Conservation (phyloP, 2,329 filamentous ascomycete species). For the Xylaria arbuscula region DNA sequence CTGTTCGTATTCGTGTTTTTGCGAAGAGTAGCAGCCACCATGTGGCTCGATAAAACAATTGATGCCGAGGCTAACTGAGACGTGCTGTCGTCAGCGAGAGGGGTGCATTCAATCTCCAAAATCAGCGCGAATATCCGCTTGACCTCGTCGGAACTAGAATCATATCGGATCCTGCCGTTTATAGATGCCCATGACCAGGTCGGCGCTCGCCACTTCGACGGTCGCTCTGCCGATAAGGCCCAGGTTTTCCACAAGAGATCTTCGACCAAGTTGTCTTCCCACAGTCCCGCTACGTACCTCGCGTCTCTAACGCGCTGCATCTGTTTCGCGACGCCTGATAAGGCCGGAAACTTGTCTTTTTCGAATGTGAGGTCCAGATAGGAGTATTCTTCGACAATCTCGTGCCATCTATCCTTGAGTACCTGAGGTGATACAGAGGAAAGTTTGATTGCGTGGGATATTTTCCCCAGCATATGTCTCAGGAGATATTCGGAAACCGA, state of each 20-base stretch:
- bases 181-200: constrained; percentile 26
- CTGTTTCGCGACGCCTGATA: constrained; percentile 32
- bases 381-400: constrained; percentile 29
- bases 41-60: neutral
- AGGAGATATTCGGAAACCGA: constrained; percentile 4
- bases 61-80: constrained; percentile 1
- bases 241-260: constrained; percentile 5
- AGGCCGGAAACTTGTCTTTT: constrained; percentile 32
- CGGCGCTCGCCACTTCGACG: constrained; percentile 11
- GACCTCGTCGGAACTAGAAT: constrained; percentile 1
- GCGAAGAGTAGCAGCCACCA: neutral
- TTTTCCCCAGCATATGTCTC: constrained; percentile 2
- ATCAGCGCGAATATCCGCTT: neutral
- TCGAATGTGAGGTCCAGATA: constrained; percentile 23
- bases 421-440: neutral
- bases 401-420: constrained; percentile 21
- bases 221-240: constrained; percentile 4
- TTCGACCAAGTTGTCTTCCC: constrained; percentile 9
- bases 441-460: neutral
- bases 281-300: constrained; percentile 33
- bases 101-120: constrained; percentile 1
- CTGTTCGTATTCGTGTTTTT: neutral
- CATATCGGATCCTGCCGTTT: constrained; percentile 10
- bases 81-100: constrained; percentile 4
- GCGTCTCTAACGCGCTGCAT: constrained; percentile 19